These are phyloP conservation scores for Aureobasidium uvarum DNA, from an alignment of 2,329 filamentous ascomycete species.

Conservation along the genomic window DNA sequence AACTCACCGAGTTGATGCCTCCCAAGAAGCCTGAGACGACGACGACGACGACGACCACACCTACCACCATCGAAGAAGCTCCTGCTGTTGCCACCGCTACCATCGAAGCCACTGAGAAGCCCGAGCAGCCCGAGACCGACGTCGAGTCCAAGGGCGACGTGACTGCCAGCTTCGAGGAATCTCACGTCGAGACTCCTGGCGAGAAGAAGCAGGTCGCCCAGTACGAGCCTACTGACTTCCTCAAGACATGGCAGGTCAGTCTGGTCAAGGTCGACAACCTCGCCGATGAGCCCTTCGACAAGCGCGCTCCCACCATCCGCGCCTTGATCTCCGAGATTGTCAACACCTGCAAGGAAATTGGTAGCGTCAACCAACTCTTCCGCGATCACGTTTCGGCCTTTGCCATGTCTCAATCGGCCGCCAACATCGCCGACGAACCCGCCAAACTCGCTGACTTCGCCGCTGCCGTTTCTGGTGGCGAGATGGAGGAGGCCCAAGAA, in stretches of 20 bases:
- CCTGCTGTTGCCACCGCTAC: constrained; percentile 54
- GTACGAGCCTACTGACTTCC: constrained; percentile 86
- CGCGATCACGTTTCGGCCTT: constrained; percentile 97
- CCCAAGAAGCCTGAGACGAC: constrained; percentile 54
- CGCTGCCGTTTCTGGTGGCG: constrained; percentile 91
- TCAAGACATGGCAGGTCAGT: constrained; percentile 88
- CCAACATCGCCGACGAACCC: constrained; percentile 92
- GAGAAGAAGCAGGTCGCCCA: constrained; percentile 49
- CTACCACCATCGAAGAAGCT: constrained; percentile 43
- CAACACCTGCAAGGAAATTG: constrained; percentile 97
- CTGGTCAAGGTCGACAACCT: constrained; percentile 95
- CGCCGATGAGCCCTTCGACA: constrained; percentile 81
- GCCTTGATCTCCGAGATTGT: constrained; percentile 97
- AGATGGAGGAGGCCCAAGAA: constrained; percentile 87
- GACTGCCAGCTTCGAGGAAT: constrained; percentile 94
- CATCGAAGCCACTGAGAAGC: constrained; percentile 32
- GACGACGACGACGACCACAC: too few relatives aligned
- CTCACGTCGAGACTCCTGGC: constrained; percentile 58
- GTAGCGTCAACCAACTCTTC: constrained; percentile 89
- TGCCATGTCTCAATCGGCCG: constrained; percentile 89
- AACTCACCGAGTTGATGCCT: constrained; percentile 77
- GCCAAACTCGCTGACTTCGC: constrained; percentile 96
- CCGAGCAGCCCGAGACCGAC: constrained; percentile 20
- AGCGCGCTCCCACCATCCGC: constrained; percentile 82
- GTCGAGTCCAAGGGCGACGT: constrained; percentile 83